phyloP scores from a whole-genome alignment of 805 yeast species.

The Myxozyma vanderwaltii region DNA sequence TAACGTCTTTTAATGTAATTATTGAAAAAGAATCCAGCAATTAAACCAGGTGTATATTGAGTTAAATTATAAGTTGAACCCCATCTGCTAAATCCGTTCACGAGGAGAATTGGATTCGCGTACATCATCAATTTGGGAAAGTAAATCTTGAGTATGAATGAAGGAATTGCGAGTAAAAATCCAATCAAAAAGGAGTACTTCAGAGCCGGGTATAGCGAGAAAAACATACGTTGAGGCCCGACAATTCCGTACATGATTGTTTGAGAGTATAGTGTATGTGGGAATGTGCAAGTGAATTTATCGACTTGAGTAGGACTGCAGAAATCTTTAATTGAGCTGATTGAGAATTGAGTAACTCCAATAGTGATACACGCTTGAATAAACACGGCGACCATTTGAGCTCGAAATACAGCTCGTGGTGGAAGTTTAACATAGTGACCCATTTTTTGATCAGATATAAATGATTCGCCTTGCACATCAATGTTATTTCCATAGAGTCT shows the following conservation, averaged over 20 bases:
- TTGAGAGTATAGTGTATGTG: conserved; percentile 54
- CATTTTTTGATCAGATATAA: conserved; percentile 58
- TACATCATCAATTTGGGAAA: conserved; percentile 41
- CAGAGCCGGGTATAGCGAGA: conserved; percentile 54
- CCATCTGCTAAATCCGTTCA: conserved; percentile 39
- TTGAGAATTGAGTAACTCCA: conserved; percentile 22
- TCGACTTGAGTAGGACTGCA: conserved; percentile 50
- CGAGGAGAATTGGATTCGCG: conserved; percentile 67
- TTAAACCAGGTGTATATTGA: conserved; percentile 73
- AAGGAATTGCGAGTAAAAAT: conserved; percentile 48
- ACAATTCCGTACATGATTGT: conserved; percentile 65
- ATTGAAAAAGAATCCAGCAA: conserved; percentile 60
- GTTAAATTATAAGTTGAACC: conserved; percentile 59
- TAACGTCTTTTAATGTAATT: conserved; percentile 57
- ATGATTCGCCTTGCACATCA: conserved; percentile 55
- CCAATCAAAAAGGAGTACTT: conserved; percentile 65
- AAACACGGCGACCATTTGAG: conserved; percentile 50
- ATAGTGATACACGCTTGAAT: conserved; percentile 47
- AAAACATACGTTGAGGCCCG: conserved; percentile 62
- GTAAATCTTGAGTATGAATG: conserved; percentile 38
- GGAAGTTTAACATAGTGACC: conserved; percentile 67
- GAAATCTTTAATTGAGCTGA: conserved; percentile 40
- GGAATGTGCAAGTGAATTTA: conserved; percentile 52
- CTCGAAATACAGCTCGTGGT: conserved; percentile 60
- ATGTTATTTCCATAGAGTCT: conserved; percentile 61